Base-by-base conservation (phyloP, 2,329 filamentous ascomycete genomes). In the Neurospora crassa region DNA sequence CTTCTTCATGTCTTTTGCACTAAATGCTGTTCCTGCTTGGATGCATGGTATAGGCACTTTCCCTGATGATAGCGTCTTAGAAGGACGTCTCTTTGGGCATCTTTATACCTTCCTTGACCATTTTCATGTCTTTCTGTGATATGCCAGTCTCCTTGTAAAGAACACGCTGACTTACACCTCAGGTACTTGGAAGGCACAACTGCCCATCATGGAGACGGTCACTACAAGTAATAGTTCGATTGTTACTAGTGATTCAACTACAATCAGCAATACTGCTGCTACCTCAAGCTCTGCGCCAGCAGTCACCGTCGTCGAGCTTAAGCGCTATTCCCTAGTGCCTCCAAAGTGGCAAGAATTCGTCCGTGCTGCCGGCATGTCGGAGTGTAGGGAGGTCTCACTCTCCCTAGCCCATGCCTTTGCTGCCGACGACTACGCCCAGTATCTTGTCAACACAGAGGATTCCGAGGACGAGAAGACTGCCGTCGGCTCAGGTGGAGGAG, bases 321-420 rank as follows among this genome's bases (percentile, higher is more conserved):
- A 76, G 47, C 81, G 80, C 70, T 63, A 37, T 16, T 87, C 86
- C 70, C 84, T 88, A 70, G 80, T 88, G 67, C 86, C 86, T n/a
- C 76, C 82, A 68, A 79, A 80, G 40, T 88, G 83, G 85, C 84
- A 85, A 73, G 83, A 85, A 75, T 81, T 83, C 69, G 86, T 93
- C 76, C 91, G 92, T 74, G 80, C 86, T 72, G 83, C 94, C 74
- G 83, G 83, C 74, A 86, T 90, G 77, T 82, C 85, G 71, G 91
- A 94, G 81, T 91, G 89, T 83, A 89, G 89, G 78, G 87, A 89
- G 78, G 92, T 91, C 41, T 91, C 90, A 37, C 83, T 87, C 43
- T 90, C 90, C 77, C 87, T 96, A 75, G 90, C 92, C 67, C 89
- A 93, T 79, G 90, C 92, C 74, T 96, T 96, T 82, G 89, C 87